Percentiles rank a stretch among this genome's conserved stretches.
Conservation (phyloP, 306 rosid genomes). For the Sesbania bispinosa region DNA sequence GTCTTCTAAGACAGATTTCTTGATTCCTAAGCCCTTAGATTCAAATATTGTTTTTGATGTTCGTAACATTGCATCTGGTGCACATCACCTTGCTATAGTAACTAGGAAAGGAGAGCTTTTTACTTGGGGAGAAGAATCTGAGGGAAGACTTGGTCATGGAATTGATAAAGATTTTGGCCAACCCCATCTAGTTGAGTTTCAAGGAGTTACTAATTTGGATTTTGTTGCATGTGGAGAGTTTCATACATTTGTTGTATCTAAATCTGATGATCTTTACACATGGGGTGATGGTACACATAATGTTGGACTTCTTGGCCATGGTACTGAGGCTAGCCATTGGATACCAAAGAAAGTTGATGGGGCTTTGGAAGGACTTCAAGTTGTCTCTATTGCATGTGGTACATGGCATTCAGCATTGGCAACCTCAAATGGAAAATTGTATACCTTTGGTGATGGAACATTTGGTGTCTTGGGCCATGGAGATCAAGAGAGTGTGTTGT, state of each 20-base stretch:
- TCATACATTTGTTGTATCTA: conserved; percentile 71
- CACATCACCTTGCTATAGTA: conserved; percentile 61
- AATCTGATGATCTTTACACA: conserved; percentile 59
- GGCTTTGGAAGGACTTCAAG: conserved; percentile 83
- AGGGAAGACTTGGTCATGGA: conserved; percentile 90
- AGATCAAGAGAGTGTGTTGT: conserved; percentile 53
- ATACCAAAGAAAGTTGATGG: conserved; percentile 65
- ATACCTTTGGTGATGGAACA: conserved; percentile 56
- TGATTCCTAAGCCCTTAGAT: conserved; percentile 70
- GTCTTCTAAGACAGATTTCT: conserved; percentile 48
- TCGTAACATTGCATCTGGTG: conserved; percentile 67
- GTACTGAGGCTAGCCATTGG: conserved; percentile 74
- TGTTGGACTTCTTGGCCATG: conserved; percentile 87
- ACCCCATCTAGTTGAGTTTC: conserved; percentile 64
- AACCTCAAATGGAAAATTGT: conserved; percentile 72
- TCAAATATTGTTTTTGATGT: conserved; percentile 72
- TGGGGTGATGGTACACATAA: conserved; percentile 89
- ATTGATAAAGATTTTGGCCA: conserved; percentile 47
- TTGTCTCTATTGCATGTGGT: conserved; percentile 85
- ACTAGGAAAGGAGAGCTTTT: conserved; percentile 85
- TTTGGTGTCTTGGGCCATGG: conserved; percentile 91
- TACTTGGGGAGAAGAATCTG: conserved; percentile 98
- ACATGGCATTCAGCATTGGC: conserved; percentile 95
- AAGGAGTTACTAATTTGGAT: conserved; percentile 44
- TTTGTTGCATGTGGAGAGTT: conserved; percentile 83